Base-by-base conservation (phyloP, 306 rosid species). In the Vigna hirtella region DNA sequence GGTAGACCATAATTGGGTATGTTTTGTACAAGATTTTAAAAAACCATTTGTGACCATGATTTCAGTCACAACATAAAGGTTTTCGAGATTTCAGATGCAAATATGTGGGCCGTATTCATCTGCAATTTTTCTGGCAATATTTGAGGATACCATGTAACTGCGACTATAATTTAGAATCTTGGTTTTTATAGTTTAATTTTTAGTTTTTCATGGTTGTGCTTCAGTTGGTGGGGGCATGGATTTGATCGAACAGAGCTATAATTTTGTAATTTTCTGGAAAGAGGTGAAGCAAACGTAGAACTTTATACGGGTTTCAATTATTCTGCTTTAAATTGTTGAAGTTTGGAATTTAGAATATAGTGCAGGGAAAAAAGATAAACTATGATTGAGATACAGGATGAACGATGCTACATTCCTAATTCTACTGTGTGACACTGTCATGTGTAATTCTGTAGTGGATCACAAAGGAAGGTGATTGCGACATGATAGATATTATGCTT, bases 401-500 rank as follows among this genome's bases (percentile, higher is more conserved):
- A 24, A 34, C 20, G 74, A 64, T 77, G 61, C 78, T 30, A 71
- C 77, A 71, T 76, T 81, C 66, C 78, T 40, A 66, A 77, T 76
- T 71, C 50, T 52, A 72, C 80, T 6, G 77, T 72, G 72, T 77
- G 12, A 61, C 66, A 28, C 5, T 28, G 12, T 14, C 38, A 22
- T 77, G 38, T 71, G 74, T 50, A 52, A 63, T 63, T 74, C 63
- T 62, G 69, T 18, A 82, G 52, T 82, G 81, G 69, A 81, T 76
- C 43, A 78, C 55, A 18, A 30, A 64, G 79, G 72, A 61, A 52
- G 64, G 42, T 51, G 85, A 85, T 78, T 83, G 74, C 30, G 88
- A 76, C 86, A 79, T 85, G 82, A 79, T 76, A 16, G 63, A 83
- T 17, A 52, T 65, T 73, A 51, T 74, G 38, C 58, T 58, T 74